Evolutionary conservation across 768 basidiomycete genomes (phyloP), one percentile per base, ranked within the genome.

Genomic region (Chalciporus piperatus): DNA sequence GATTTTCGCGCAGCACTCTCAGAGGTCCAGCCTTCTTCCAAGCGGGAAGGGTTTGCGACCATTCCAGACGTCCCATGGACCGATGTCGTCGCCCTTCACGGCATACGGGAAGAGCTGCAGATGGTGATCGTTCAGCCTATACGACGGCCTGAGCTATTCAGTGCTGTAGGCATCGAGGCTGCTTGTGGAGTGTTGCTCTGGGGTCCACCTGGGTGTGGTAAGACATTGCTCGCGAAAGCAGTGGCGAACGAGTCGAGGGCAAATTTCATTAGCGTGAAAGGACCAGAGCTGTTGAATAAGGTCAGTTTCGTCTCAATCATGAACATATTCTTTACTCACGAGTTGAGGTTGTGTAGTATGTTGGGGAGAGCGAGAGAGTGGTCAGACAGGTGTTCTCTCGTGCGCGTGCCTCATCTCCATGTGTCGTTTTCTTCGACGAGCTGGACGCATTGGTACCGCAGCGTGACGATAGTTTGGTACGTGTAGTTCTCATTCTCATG

Each of bases 101-200:
- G 71, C 2, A 89, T 85, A 3, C 76, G 97, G 14, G 91, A 96
- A 52, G 95, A 97, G 67, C 76, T 99, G 37, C 92, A 95, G 60
- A 97, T 98, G 94, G 90, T 93, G 13, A 92, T 99, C 58, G 95
- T 99, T 3, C 91, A 97, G 61, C 96, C 97, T 6, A 94, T 98
- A 58, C 78, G 82, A 44, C 75, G 90, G 28, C 96, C 97, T 0
- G 92, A 93, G 62, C 67, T 98, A 3, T 99, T 99, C 70, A 82
- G 72, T 41, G 80, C 80, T 10, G 89, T 98, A 1, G 97, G 97
- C 6, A 93, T 99, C 55, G 84, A 86, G 27, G 90, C 92, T 0
- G 84, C 92, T 0, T 94, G 92, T 63, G 97, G 96, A 0, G 97
- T 98, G 3, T 72, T 98, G 30, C 72, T 98, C n/a, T 98, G 97